A percentile compares a stretch with the other conserved stretches of the same genome.
Evolutionary conservation across 306 rosid species (phyloP).

Genomic region (Arachis hypogaea): DNA sequence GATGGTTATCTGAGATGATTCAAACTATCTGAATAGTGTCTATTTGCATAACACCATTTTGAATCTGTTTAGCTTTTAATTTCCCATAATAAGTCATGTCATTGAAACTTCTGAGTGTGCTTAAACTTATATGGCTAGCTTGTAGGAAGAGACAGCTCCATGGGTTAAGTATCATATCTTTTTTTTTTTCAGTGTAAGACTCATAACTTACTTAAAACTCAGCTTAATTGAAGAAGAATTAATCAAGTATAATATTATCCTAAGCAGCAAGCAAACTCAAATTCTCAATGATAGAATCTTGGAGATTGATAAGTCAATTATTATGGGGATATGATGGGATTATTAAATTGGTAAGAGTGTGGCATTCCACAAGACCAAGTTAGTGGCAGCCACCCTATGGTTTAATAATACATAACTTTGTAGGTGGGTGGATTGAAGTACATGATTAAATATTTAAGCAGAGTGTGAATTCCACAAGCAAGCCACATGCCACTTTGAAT

Average conservation of each 20-base stretch:
- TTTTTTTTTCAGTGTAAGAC: no score
- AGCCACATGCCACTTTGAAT: conserved; percentile 37
- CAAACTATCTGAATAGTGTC: conserved; percentile 13
- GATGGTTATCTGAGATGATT: conserved; percentile 25
- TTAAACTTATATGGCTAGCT: background rate
- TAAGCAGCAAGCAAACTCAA: conserved; percentile 18
- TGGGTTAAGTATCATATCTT: no score
- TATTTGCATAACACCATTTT: background rate
- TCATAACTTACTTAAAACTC: background rate
- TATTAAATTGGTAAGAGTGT: background rate
- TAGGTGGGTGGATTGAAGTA: background rate
- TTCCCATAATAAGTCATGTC: background rate
- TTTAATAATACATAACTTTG: background rate
- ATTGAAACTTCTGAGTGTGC: conserved; percentile 24
- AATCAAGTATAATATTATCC: background rate
- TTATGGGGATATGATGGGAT: background rate
- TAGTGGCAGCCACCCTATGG: conserved; percentile 21
- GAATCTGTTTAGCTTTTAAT: background rate
- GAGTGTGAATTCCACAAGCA: conserved; percentile 46
- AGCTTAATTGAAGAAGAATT: conserved; percentile 1
- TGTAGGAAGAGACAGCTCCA: no score
- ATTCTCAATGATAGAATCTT: conserved; percentile 17
- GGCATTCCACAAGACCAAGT: conserved; percentile 6
- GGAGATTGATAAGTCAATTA: background rate
- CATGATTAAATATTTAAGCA: conserved; percentile 17